phyloP scores from a whole-genome alignment of 2,329 filamentous ascomycete species.

The Graphilbum sp. region DNA sequence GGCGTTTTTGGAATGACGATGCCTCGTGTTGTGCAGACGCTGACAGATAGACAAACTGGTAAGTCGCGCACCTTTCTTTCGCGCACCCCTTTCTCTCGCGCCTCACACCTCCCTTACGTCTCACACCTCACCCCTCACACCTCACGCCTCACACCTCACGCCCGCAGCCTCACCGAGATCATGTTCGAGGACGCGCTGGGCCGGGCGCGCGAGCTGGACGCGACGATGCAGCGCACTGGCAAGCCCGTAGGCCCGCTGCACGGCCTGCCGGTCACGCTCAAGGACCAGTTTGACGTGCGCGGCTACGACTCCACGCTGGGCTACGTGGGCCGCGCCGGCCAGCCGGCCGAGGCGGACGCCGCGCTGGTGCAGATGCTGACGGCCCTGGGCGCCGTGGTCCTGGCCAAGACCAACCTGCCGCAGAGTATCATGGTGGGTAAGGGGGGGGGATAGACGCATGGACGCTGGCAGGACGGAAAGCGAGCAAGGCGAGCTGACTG shows the following conservation, averaged over 20 bases:
- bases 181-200: conserved; percentile 17
- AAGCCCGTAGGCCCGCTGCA: conserved; percentile 19
- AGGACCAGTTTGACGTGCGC: conserved; percentile 16
- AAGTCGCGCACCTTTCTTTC: background rate
- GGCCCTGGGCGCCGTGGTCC: conserved; percentile 14
- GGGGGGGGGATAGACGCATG: no score
- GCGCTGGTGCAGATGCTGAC: conserved; percentile 12
- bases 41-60: conserved; percentile 3
- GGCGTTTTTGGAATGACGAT: background rate
- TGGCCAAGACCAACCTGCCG: conserved; percentile 13
- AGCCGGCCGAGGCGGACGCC: conserved; percentile 1
- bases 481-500: no score
- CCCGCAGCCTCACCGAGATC: conserved; percentile 22
- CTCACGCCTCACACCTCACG: background rate
- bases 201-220: conserved; percentile 17
- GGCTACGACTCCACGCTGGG: conserved; percentile 6
- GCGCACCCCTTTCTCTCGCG: no score
- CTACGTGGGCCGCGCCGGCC: conserved; percentile 19
- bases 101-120: no score
- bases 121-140: no score
- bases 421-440: conserved; percentile 13
- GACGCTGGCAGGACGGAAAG: no score
- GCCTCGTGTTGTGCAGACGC: background rate
- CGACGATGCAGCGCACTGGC: conserved; percentile 11
- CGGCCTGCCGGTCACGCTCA: conserved; percentile 22